phyloP scores from a whole-genome alignment of 73 alveolate species.

The Paramecium pentaurelia region DNA sequence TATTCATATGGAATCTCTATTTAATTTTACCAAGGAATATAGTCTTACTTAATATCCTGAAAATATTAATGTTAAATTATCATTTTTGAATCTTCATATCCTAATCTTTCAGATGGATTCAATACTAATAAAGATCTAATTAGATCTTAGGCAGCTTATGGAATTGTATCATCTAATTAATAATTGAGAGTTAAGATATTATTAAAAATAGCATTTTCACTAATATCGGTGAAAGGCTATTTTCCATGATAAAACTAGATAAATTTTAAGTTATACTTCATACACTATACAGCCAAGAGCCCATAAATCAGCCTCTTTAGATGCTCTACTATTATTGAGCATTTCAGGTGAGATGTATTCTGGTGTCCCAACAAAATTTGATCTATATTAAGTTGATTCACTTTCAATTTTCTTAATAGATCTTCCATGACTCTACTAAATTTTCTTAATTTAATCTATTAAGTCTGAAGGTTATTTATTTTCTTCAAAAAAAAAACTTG shows the following conservation, averaged over 20 bases:
- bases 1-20: neutral
- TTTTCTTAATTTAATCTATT: neutral
- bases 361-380: conserved; percentile 51
- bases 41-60: neutral
- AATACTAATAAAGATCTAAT: neutral
- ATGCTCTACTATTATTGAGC: conserved; percentile 1
- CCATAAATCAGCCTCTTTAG: conserved; percentile 53
- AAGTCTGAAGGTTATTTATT: neutral
- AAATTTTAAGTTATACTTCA: neutral
- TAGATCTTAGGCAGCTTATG: neutral
- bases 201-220: neutral
- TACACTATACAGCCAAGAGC: conserved; percentile 30
- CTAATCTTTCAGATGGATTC: neutral
- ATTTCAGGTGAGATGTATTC: conserved; percentile 43
- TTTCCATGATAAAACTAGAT: conserved; percentile 6
- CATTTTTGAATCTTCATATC: neutral
- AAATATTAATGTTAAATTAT: neutral
- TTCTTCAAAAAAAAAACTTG: neutral
- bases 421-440: neutral
- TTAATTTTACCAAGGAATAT: neutral
- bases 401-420: neutral
- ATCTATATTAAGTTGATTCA: neutral
- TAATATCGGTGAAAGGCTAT: neutral
- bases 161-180: neutral
- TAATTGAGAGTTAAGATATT: neutral